Percentiles rank a stretch among this genome's conserved stretches.
Conservation (phyloP, 352 stramenopile species). For the Aphanomyces euteiches region DNA sequence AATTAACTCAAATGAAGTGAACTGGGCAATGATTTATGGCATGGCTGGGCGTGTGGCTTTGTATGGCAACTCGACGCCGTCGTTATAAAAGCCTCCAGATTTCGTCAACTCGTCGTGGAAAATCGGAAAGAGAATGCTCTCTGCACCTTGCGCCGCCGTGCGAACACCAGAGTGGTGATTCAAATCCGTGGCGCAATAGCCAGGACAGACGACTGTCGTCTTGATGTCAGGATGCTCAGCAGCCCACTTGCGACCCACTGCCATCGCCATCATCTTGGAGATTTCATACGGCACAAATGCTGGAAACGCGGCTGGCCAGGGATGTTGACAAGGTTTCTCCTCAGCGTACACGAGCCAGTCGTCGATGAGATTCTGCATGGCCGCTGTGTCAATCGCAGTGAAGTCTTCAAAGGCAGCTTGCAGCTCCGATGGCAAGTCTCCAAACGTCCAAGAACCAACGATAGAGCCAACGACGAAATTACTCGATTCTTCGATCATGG, state of each 20-base stretch:
- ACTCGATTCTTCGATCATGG: background rate
- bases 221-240: background rate
- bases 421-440: background rate
- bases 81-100: background rate
- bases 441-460: background rate
- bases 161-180: slow-evolving; percentile 1
- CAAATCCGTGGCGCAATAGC: slow-evolving; percentile 10
- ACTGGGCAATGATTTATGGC: too few species aligned
- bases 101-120: background rate
- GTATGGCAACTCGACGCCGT: background rate
- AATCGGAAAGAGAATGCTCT: slow-evolving; percentile 2
- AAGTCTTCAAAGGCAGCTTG: background rate
- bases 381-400: background rate
- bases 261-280: background rate
- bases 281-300: slow-evolving; percentile 12
- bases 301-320: background rate
- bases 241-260: slow-evolving; percentile 1
- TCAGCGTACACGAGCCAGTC: background rate
- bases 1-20: too few species aligned
- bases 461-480: background rate
- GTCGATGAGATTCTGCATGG: background rate
- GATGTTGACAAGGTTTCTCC: background rate
- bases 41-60: background rate
- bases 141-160: slow-evolving; percentile 3
- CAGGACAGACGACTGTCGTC: slow-evolving; percentile 6